Conservation (phyloP, 108 stramenopile genomes). For the Nitzschia sp. region DNA sequence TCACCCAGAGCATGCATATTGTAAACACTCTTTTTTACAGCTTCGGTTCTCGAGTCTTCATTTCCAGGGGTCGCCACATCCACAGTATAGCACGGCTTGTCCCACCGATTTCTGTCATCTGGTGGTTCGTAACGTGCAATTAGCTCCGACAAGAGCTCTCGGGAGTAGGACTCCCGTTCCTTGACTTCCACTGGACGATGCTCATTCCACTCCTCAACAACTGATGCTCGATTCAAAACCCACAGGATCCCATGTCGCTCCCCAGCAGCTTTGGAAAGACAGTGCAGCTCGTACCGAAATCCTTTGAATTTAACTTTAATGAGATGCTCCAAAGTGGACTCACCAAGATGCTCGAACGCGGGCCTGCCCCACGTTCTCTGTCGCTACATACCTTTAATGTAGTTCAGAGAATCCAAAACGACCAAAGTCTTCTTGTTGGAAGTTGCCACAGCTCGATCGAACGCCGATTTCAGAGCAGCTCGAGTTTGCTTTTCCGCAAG, state of each 20-base stretch:
- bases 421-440: constrained; percentile 54
- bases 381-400: too few relatives aligned
- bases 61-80: constrained; percentile 45
- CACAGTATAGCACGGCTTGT: constrained; percentile 77
- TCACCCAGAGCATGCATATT: constrained; percentile 68
- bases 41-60: constrained; percentile 28
- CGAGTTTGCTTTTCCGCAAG: constrained; percentile 75
- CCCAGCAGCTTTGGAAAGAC: constrained; percentile 79
- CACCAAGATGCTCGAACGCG: too few relatives aligned
- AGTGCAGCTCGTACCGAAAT: constrained; percentile 88
- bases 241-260: constrained; percentile 82
- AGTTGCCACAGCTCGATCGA: constrained; percentile 61
- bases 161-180: constrained; percentile 37
- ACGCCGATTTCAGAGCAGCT: constrained; percentile 71
- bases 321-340: too few relatives aligned
- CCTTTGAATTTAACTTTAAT: too few relatives aligned
- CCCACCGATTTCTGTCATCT: constrained; percentile 88
- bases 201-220: constrained; percentile 60
- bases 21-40: constrained; percentile 52
- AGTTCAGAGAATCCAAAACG: constrained; percentile 88
- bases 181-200: not conserved
- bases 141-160: constrained; percentile 62
- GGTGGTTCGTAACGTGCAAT: constrained; percentile 88
- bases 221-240: constrained; percentile 57
- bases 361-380: too few relatives aligned